Evolutionary conservation across 192 early-diverging fungal species (phyloP), one percentile per base, ranked within the genome.

Genomic region (Chytriomyces confervae): DNA sequence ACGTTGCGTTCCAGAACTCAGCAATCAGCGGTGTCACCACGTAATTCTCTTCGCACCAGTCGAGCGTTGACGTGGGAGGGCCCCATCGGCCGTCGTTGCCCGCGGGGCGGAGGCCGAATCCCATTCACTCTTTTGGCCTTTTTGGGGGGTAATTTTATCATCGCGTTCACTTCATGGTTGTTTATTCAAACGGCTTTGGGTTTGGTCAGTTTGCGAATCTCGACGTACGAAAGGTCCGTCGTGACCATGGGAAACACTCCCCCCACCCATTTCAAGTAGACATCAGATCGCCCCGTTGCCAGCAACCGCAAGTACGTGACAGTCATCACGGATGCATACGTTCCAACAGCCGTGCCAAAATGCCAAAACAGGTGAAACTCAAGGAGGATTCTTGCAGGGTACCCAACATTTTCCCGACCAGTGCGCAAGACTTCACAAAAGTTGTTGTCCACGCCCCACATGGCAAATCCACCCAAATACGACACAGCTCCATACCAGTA

Each of bases 381-480:
- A 29, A 83, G 45, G 10, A 92, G 76, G 73, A 88, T 78, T n/a
- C 84, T 79, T 24, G 91, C 43, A 18, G 84, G 80, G 45, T 82
- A 83, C 0, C 87, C 88, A 48, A 94, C 66, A 50, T 76, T 69
- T 11, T 50, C 74, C n/a, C 92, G 79, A 44, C 83, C 51, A 9
- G 67, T 77, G 36, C 90, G 85, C 61, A 95, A 78, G 11, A 81
- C 61, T 51, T 77, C 72, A 72, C 94, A 95, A 57, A 84, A 89
- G 24, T 86, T 81, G 79, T 95, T 95, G 83, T 95, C 94, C 11
- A 93, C 78, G 76, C 94, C 93, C 94, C 94, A 95, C 63, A 94
- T 82, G 4, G 84, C 66, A 77, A 95, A 95, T n/a, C 74, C 74
- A 36, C 29, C 18, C 6, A 76, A 44, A 76, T 66, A 76, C 4